Base-by-base conservation (phyloP, 805 yeast species). In the Suhomyces sp. region DNA sequence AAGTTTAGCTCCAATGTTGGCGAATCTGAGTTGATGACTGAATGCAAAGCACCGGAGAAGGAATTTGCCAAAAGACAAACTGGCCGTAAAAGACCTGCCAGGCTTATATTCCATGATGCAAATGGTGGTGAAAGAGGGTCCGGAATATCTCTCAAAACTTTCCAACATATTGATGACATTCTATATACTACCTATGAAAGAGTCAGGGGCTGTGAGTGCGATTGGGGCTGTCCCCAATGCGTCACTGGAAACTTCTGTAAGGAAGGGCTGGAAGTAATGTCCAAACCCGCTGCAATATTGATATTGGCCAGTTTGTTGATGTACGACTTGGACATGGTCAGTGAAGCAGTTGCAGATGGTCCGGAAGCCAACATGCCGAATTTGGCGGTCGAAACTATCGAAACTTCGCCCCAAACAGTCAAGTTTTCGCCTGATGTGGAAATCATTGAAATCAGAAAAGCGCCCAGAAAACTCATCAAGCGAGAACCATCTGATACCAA, bases 41-140 rank as follows among this genome's bases (percentile, higher is more conserved):
- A 94, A 68, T 94, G 99, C 69, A 94, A 94, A 63, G 97, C 98
- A 0, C 97, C 99, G 0, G 96, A 91, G 58, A 94, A 94, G 62
- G 99, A 94, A 65, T 89, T 93, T 76, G 89, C 97, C 1, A 78
- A 79, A 47, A 70, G 90, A 27, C 88, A 88, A 62, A 80, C 93
- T 0, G 68, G 70, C 15, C 73, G 99, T 41, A 82, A 80, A 52
- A 72, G 99, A 42, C 98, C 98, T 0, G 96, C 96, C 0, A 74
- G 99, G 50, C 71, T 94, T 48, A 83, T 92, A 1, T 88, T 94
- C 59, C 85, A 84, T 63, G 98, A 94, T 66, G 79, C 90, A 1
- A 84, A 85, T 61, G 97, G 96, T 9, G 96, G 96, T 1, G 77
- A 77, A 51, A 73, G 77, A 45, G 97, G 97, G 0, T 81, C 90